Percentiles rank a stretch among this genome's conserved stretches.
These are phyloP conservation scores for Pyrenophora seminiperda DNA, from an alignment of 2,329 filamentous ascomycete genomes.

Conservation along the genomic window DNA sequence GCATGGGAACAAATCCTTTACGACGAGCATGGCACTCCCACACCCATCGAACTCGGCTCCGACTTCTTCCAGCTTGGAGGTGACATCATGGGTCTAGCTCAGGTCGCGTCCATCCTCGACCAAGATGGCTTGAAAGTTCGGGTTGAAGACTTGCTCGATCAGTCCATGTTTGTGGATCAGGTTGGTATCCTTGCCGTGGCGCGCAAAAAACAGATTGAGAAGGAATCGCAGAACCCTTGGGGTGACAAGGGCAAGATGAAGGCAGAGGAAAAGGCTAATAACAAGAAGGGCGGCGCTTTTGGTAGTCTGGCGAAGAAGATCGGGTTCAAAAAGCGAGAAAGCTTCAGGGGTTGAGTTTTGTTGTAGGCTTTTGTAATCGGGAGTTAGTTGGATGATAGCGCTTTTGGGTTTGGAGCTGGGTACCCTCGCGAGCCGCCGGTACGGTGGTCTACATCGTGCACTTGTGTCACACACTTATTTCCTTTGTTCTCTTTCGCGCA, in stretches of 20 bases:
- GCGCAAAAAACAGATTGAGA: conserved; percentile 35
- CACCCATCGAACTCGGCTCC: conserved; percentile 29
- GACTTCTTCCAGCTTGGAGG: conserved; percentile 45
- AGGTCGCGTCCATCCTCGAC: conserved; percentile 38
- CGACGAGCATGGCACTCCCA: conserved; percentile 28
- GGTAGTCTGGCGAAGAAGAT: conserved; percentile 23
- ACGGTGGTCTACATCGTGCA: too few species aligned
- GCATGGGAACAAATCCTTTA: conserved; percentile 41
- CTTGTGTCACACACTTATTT: too few species aligned
- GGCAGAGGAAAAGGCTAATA: conserved; percentile 16
- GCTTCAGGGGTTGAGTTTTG: not conserved
- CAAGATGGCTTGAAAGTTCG: conserved; percentile 31
- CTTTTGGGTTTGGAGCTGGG: not conserved
- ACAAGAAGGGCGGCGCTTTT: conserved; percentile 15
- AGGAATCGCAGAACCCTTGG: conserved; percentile 36
- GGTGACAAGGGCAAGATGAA: conserved; percentile 34
- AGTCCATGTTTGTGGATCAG: conserved; percentile 39
- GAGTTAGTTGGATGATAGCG: not conserved
- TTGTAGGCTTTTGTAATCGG: not conserved
- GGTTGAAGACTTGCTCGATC: conserved; percentile 42
- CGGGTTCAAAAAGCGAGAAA: conserved; percentile 30
- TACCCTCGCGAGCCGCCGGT: too few species aligned
- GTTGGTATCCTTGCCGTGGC: conserved; percentile 33
- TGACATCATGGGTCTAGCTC: conserved; percentile 43
- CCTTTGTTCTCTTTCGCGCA: too few species aligned